Percentiles rank a stretch among this genome's conserved stretches.
phyloP scores from a whole-genome alignment of 2,329 filamentous ascomycete genomes.

The Tolypocladium sp. region DNA sequence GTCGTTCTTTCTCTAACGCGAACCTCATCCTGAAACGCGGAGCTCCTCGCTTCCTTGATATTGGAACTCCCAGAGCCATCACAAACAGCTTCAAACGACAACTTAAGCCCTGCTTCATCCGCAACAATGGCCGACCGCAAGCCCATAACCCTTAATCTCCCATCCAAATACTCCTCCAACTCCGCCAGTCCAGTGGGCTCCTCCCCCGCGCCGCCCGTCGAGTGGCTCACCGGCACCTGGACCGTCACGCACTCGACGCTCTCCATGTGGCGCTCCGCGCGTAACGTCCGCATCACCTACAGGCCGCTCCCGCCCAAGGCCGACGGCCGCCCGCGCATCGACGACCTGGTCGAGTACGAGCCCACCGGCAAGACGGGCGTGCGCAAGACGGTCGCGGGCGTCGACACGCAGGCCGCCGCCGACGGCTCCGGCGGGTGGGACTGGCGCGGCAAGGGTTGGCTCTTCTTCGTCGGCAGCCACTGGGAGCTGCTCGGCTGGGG shows the following conservation, averaged over 20 bases:
- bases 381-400: constrained; percentile 53
- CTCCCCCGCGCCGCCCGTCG: constrained; percentile 36
- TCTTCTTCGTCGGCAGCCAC: constrained; percentile 62
- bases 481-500: constrained; percentile 81
- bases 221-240: constrained; percentile 61
- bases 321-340: constrained; percentile 40
- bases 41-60: background rate
- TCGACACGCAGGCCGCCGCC: constrained; percentile 42
- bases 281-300: constrained; percentile 77
- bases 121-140: constrained; percentile 6
- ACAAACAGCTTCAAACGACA: background rate
- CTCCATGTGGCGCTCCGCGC: constrained; percentile 70
- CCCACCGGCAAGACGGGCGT: constrained; percentile 34
- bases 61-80: background rate
- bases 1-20: background rate
- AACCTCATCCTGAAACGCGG: background rate
- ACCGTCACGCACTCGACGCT: constrained; percentile 67
- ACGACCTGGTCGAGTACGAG: constrained; percentile 68
- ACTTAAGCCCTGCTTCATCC: background rate
- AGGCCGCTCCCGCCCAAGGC: constrained; percentile 33
- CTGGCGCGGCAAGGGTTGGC: constrained; percentile 70
- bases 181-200: constrained; percentile 13
- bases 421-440: constrained; percentile 43
- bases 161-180: constrained; percentile 38
- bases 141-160: constrained; percentile 21